A percentile compares a stretch with the other conserved stretches of the same genome.
Evolutionary conservation across 306 rosid genomes (phyloP).

Genomic region (Arachis stenosperma): DNA sequence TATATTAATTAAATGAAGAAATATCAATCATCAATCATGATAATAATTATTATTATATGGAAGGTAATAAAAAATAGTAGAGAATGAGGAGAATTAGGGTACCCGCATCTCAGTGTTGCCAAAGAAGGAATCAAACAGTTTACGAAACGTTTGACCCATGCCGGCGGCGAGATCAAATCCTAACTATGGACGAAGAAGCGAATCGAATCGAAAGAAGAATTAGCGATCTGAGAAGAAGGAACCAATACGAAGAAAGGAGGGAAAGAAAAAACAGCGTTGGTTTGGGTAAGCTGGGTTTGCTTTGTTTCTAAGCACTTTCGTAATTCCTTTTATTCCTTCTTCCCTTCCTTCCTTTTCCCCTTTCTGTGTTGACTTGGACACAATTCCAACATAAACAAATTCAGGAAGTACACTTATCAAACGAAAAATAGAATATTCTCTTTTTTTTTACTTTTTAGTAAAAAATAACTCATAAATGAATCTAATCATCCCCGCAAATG

Average conservation of each 20-base stretch:
- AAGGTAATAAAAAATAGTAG: background rate
- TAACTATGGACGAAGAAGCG: background rate
- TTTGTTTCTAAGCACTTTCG: conserved; percentile 1
- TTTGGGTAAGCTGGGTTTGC: background rate
- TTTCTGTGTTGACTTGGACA: conserved; percentile 12
- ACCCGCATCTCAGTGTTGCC: conserved; percentile 64
- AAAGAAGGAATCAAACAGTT: conserved; percentile 62
- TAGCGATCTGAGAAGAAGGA: background rate
- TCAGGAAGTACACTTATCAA: background rate
- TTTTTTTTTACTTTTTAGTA: background rate
- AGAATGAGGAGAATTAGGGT: conserved; percentile 15
- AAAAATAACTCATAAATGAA: too few species aligned
- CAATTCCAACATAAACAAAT: background rate
- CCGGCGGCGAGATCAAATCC: conserved; percentile 24
- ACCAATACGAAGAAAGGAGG: background rate
- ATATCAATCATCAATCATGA: background rate
- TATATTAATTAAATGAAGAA: background rate
- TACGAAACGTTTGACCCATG: conserved; percentile 67
- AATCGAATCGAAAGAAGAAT: background rate
- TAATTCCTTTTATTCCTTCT: background rate
- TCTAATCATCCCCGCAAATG: too few species aligned
- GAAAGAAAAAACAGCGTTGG: background rate
- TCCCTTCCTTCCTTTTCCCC: background rate
- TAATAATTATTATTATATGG: background rate
- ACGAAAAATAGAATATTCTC: background rate